Conservation (phyloP, 257 asterid species). For the Handroanthus guayacan region DNA sequence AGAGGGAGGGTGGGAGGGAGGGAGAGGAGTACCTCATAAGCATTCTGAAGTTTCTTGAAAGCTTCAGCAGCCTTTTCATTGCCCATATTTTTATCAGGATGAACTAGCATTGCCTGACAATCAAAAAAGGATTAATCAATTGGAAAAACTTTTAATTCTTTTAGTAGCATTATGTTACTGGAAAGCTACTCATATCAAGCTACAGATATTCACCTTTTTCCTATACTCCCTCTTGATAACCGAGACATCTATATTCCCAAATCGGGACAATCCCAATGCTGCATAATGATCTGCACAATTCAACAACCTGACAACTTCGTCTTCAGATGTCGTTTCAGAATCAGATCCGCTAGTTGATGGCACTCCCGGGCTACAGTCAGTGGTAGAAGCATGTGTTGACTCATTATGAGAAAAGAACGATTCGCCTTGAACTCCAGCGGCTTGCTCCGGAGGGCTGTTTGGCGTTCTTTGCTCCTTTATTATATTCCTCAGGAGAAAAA, state of each 20-base stretch:
- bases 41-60: conserved; percentile 96
- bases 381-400: conserved; percentile 52
- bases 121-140: conserved; percentile 32
- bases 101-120: conserved; percentile 96
- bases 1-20: not conserved
- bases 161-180: not conserved
- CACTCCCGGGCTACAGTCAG: conserved; percentile 62
- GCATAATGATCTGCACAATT: conserved; percentile 84
- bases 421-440: conserved; percentile 64
- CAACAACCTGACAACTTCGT: conserved; percentile 79
- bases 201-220: conserved; percentile 71
- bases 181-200: conserved; percentile 13
- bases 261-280: conserved; percentile 82
- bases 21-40: conserved; percentile 74
- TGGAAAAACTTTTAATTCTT: not conserved
- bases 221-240: conserved; percentile 82
- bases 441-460: conserved; percentile 62
- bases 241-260: conserved; percentile 69
- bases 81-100: conserved; percentile 99
- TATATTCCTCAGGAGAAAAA: conserved; percentile 67
- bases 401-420: conserved; percentile 55
- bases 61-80: conserved; percentile 97
- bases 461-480: conserved; percentile 64
- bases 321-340: conserved; percentile 79
- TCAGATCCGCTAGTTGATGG: conserved; percentile 90